Conservation (phyloP, 345 rosid species). For the thale cress (Arabidopsis thaliana) region TAIR10.1 NC_003075.7:11424001-11424500, state of each 20-base stretch:
- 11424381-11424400: neutral
- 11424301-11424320: neutral
- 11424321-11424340: neutral
- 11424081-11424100: slow-evolving; percentile 19
- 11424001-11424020: slow-evolving; percentile 20
- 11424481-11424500: neutral
- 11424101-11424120: slow-evolving; percentile 38
- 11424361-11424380: neutral
- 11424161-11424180: slow-evolving; percentile 32
- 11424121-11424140: slow-evolving; percentile 29
- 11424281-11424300: neutral
- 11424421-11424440: neutral
- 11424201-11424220: neutral
- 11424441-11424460: neutral
- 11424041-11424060: slow-evolving; percentile 37
- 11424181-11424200: slow-evolving; percentile 14
- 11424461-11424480: neutral
- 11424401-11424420: neutral
- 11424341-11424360: neutral
- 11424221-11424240: slow-evolving; percentile 4
- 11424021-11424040: slow-evolving; percentile 29
- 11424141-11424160: neutral
- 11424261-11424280: neutral
- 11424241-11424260: neutral
- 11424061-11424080: slow-evolving; percentile 32